These are phyloP conservation scores for Talaromyces nanjingensis DNA, from an alignment of 495 filamentous ascomycete genomes.

Conservation along the genomic window DNA sequence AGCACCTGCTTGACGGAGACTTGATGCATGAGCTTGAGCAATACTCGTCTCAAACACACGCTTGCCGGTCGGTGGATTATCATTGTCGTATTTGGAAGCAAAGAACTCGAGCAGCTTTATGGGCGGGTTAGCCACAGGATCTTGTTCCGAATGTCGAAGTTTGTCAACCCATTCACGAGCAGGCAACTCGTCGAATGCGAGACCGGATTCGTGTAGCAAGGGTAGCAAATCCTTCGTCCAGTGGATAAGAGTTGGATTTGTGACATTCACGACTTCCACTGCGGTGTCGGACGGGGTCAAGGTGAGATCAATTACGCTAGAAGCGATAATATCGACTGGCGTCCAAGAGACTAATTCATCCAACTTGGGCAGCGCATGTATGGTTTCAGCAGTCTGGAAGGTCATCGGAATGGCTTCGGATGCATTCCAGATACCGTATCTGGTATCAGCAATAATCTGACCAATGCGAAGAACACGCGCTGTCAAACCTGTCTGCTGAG, in stretches of 20 bases:
- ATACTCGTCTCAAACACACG: too few relatives aligned
- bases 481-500: conserved; percentile 17
- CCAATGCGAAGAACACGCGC: conserved; percentile 45
- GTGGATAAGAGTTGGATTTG: too few relatives aligned
- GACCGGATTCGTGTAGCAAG: too few relatives aligned
- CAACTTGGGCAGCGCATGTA: too few relatives aligned
- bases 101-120: conserved; percentile 45
- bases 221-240: too few relatives aligned
- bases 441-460: conserved; percentile 49
- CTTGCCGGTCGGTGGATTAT: conserved; percentile 5
- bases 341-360: too few relatives aligned
- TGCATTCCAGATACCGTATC: conserved; percentile 52
- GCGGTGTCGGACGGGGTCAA: too few relatives aligned
- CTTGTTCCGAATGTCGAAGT: conserved; percentile 27
- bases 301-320: too few relatives aligned
- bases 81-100: conserved; percentile 33
- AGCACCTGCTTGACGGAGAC: too few relatives aligned
- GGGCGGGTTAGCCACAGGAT: conserved; percentile 33
- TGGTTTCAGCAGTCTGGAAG: conserved; percentile 3
- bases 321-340: too few relatives aligned
- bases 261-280: too few relatives aligned
- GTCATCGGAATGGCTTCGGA: conserved; percentile 59
- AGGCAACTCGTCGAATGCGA: conserved; percentile 19
- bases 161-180: conserved; percentile 34
- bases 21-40: too few relatives aligned